Base-by-base conservation (phyloP, 257 asterid species). In the Ballota nigra region DNA sequence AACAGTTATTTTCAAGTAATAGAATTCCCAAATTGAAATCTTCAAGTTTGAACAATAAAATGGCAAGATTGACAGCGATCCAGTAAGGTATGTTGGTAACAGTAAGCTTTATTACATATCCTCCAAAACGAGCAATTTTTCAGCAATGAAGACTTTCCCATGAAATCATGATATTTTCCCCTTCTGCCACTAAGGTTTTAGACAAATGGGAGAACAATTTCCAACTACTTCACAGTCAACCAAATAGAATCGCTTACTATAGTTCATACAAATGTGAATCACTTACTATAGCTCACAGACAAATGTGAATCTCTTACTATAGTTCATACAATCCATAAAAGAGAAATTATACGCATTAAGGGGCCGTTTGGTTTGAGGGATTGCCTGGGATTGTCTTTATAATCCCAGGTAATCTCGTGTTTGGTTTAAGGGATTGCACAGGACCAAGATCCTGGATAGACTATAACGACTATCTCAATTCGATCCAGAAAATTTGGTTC, bases 41-140 rank as follows among this genome's bases (percentile, higher is more conserved):
- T 16, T 29, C 62, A 47, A 18, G 12, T 33, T 36, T 24, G 16
- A 56, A 62, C 66, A 75, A 65, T 49, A 4, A 38, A 34, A 69
- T 40, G 62, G 66, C 40, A 52, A 38, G 51, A 38, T 26, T 2
- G 33, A 51, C 51, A 58, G n/a, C n/a, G n/a, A 43, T 59, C 34
- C 33, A 47, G 20, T 3, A 40, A 56, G 9, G 28, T 29, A 24
- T 26, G 45, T 13, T 41, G 0, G 16, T 12, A 11, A 11, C 3
- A 40, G 4, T 11, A n/a, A n/a, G n/a, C n/a, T n/a, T n/a, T n/a
- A n/a, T n/a, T 1, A 6, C 6, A 19, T 12, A 55, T 4, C 57
- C 69, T 73, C 56, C 19, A 43, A 29, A 52, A 61, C 16, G 19
- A 38, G 70, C 64, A 63, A 31, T 38, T 67, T 26, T 38, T 53